Conservation (phyloP, 495 filamentous ascomycete species). For the Penicillium manginii region DNA sequence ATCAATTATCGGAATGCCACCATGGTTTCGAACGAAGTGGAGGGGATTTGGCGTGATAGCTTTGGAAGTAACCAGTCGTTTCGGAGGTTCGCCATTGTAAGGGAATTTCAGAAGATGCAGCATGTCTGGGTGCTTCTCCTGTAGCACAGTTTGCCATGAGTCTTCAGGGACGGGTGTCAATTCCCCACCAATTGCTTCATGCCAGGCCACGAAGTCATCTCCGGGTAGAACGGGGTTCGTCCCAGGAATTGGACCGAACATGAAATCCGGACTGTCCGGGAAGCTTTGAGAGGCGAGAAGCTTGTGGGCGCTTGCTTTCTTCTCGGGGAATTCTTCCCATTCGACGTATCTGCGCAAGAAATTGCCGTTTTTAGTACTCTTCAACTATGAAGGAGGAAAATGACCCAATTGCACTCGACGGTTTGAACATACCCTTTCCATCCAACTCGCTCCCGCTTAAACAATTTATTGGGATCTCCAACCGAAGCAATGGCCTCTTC, state of each 20-base stretch:
- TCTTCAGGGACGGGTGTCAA: constrained; percentile 53
- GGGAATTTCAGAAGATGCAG: constrained; percentile 70
- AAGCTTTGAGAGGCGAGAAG: constrained; percentile 62
- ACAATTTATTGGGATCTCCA: constrained; percentile 40
- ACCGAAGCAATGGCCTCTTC: constrained; percentile 37
- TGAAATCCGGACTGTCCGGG: constrained; percentile 60
- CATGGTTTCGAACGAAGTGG: constrained; percentile 71
- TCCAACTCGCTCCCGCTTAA: constrained; percentile 35
- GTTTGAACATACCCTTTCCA: constrained; percentile 37
- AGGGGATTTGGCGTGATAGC: constrained; percentile 61
- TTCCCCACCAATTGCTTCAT: constrained; percentile 59
- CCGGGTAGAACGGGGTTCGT: constrained; percentile 68
- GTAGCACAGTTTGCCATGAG: constrained; percentile 59
- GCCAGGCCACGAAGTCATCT: constrained; percentile 67
- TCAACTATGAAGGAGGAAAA: background rate
- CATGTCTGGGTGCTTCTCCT: constrained; percentile 69
- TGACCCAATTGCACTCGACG: background rate
- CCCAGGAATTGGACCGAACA: constrained; percentile 58
- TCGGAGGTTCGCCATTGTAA: constrained; percentile 70
- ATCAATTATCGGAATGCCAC: constrained; percentile 65
- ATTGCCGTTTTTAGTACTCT: background rate
- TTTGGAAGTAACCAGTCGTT: constrained; percentile 49
- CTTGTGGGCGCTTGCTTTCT: constrained; percentile 59
- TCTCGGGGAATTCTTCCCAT: constrained; percentile 72
- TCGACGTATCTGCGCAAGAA: constrained; percentile 54